Conservation (phyloP, 345 rosid genomes). For the Gynandropsis gynandra region DNA sequence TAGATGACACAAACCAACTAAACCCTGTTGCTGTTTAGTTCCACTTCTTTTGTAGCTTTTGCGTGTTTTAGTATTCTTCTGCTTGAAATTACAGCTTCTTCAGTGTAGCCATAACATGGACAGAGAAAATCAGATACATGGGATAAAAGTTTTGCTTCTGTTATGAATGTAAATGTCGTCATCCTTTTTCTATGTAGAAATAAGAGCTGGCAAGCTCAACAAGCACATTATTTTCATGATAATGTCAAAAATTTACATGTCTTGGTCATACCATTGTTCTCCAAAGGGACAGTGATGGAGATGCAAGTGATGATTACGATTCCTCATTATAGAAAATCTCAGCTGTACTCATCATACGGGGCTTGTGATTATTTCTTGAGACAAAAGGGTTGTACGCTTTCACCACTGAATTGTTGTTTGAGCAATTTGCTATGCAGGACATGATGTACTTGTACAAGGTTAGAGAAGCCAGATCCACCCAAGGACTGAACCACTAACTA, state of each 20-base stretch:
- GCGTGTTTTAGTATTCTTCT: slow-evolving; percentile 1
- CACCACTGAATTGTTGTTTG: too few relatives aligned
- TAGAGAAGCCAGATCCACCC: slow-evolving; percentile 84
- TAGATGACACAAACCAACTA: slow-evolving; percentile 27
- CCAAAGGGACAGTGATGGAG: too few relatives aligned
- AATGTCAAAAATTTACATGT: too few relatives aligned
- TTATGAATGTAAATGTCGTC: slow-evolving; percentile 5
- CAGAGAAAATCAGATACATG: slow-evolving; percentile 25
- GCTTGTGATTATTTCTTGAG: background rate
- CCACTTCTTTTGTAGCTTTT: slow-evolving; percentile 6
- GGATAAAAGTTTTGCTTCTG: slow-evolving; percentile 24
- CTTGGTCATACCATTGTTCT: too few relatives aligned
- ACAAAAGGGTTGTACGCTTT: background rate
- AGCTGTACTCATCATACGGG: too few relatives aligned
- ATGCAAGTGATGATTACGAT: too few relatives aligned
- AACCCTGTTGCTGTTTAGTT: slow-evolving; percentile 15
- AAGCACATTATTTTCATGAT: too few relatives aligned
- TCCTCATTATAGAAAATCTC: too few relatives aligned
- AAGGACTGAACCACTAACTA: slow-evolving; percentile 68
- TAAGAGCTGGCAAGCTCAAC: too few relatives aligned
- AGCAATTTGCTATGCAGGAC: too few relatives aligned
- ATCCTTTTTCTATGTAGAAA: too few relatives aligned
- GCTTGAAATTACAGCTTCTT: slow-evolving; percentile 3
- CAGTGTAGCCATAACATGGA: slow-evolving; percentile 29
- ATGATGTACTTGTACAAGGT: background rate